A percentile compares a stretch with the other conserved stretches of the same genome.
These are phyloP conservation scores for Meredithiella fracta DNA, from an alignment of 2,329 filamentous ascomycete species.

Conservation along the genomic window DNA sequence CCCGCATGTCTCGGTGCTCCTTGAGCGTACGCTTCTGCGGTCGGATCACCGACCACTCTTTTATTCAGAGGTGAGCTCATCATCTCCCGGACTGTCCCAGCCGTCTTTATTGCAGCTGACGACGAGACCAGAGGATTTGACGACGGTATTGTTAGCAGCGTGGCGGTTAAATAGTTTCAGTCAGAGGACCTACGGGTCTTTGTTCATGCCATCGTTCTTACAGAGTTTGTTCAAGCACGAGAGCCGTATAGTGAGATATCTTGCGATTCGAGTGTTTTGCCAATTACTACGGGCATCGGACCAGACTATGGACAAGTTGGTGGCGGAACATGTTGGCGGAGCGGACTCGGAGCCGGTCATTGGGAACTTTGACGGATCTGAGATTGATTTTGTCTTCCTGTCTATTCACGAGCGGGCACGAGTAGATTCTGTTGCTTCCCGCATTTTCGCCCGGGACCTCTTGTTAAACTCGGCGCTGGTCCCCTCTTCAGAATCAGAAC, in stretches of 20 bases:
- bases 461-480: background rate
- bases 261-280: slow-evolving; percentile 69
- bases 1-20: slow-evolving; percentile 59
- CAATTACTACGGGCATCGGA: slow-evolving; percentile 68
- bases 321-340: slow-evolving; percentile 46
- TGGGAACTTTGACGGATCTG: slow-evolving; percentile 58
- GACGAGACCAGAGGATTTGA: slow-evolving; percentile 17
- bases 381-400: slow-evolving; percentile 64
- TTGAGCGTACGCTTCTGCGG: slow-evolving; percentile 26
- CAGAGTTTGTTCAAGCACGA: slow-evolving; percentile 50
- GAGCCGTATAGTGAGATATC: slow-evolving; percentile 50
- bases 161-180: slow-evolving; percentile 73
- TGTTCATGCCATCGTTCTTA: slow-evolving; percentile 50
- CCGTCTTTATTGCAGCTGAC: slow-evolving; percentile 10
- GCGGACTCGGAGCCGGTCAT: slow-evolving; percentile 42
- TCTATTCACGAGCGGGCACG: slow-evolving; percentile 41
- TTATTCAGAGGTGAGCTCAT: background rate
- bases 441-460: slow-evolving; percentile 3
- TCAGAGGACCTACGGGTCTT: slow-evolving; percentile 45
- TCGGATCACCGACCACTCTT: background rate
- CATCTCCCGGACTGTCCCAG: background rate
- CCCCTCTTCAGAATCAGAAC: background rate
- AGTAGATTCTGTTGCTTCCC: slow-evolving; percentile 21
- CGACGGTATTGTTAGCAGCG: slow-evolving; percentile 42
- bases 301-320: slow-evolving; percentile 54